Conservation (phyloP, 2,329 filamentous ascomycete species). For the Fusarium transvaalense region DNA sequence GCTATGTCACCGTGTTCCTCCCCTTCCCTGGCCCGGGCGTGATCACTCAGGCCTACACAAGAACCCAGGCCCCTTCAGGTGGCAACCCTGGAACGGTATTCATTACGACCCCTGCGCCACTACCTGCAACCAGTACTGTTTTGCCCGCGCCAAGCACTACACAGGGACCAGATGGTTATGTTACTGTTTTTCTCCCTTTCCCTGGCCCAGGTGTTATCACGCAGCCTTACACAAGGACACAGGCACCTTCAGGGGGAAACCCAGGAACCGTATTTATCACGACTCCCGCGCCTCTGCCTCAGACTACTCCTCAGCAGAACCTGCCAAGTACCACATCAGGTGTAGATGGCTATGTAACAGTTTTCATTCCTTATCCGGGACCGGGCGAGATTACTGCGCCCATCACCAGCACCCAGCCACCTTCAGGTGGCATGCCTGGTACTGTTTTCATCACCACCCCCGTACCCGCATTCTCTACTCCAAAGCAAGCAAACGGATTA, state of each 20-base stretch:
- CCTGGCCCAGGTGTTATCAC: conserved; percentile 28
- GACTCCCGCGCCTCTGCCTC: conserved; percentile 21
- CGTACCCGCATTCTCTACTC: conserved; percentile 9
- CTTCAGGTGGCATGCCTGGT: conserved; percentile 14
- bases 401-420: conserved; percentile 20
- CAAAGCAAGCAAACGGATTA: conserved; percentile 2
- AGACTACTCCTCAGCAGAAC: conserved; percentile 15
- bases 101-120: conserved; percentile 19
- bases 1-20: conserved; percentile 14
- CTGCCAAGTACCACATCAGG: conserved; percentile 25
- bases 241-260: conserved; percentile 25
- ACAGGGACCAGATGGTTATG: conserved; percentile 15
- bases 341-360: conserved; percentile 28
- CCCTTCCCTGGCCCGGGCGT: conserved; percentile 24
- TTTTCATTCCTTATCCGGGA: conserved; percentile 27
- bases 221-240: conserved; percentile 24
- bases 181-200: conserved; percentile 27
- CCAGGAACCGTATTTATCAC: conserved; percentile 33
- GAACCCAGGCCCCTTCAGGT: conserved; percentile 22
- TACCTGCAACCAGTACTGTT: conserved; percentile 5
- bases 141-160: conserved; percentile 17
- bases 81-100: conserved; percentile 25
- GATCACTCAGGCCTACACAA: conserved; percentile 13
- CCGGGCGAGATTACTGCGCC: conserved; percentile 27
- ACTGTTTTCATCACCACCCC: conserved; percentile 26